Evolutionary conservation across 2,329 filamentous ascomycete genomes (phyloP).

Genomic region (Coniochaeta ligniaria): DNA sequence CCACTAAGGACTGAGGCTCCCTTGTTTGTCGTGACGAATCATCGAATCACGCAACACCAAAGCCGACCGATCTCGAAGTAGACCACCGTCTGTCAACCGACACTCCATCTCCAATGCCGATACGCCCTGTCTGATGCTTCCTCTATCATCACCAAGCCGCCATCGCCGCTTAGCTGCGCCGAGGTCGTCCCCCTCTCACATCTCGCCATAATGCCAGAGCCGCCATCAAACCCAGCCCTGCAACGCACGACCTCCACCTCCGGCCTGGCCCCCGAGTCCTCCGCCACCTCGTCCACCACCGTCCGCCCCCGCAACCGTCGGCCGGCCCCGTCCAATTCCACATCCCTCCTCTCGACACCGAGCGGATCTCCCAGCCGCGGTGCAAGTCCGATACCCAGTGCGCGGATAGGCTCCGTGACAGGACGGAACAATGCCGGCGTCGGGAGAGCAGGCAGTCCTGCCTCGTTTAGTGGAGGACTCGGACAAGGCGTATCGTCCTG

Average conservation of each 20-base stretch:
- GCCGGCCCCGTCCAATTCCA: constrained; percentile 4
- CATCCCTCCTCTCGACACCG: constrained; percentile 16
- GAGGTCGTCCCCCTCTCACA: constrained; percentile 15
- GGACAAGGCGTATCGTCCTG: constrained; percentile 29
- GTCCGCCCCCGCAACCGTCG: constrained; percentile 13
- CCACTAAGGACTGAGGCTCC: background rate
- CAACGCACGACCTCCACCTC: constrained; percentile 30
- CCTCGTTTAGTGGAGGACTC: constrained; percentile 30
- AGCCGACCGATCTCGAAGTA: background rate
- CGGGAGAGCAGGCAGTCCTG: constrained; percentile 6
- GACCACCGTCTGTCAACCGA: background rate
- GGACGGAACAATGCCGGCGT: constrained; percentile 14
- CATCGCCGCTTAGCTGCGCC: constrained; percentile 14
- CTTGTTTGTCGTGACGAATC: background rate
- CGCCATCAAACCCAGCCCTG: constrained; percentile 13
- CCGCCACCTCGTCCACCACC: constrained; percentile 11
- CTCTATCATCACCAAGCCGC: constrained; percentile 7
- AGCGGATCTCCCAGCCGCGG: constrained; percentile 26
- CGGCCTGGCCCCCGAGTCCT: constrained; percentile 18
- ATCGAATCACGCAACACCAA: background rate
- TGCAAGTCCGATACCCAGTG: constrained; percentile 41
- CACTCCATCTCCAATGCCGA: constrained; percentile 18
- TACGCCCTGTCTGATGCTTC: constrained; percentile 15
- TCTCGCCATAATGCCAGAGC: constrained; percentile 12
- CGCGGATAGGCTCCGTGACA: constrained; percentile 26